phyloP scores from a whole-genome alignment of 345 rosid species.

The Bretschneidera sinensis region DNA sequence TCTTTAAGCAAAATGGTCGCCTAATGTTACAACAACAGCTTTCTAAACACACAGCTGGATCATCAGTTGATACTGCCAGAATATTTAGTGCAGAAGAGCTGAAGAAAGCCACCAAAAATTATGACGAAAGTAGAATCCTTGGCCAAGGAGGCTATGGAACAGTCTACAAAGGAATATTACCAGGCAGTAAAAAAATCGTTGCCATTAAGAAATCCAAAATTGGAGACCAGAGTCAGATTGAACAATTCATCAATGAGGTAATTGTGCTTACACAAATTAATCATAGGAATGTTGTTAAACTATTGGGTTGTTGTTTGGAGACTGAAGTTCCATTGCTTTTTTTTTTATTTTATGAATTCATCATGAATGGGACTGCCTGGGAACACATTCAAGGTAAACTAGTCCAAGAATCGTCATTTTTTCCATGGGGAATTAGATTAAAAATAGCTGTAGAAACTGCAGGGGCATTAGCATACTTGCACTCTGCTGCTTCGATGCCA shows the following conservation, averaged over 20 bases:
- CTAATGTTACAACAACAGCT: constrained; percentile 18
- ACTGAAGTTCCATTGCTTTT: no score
- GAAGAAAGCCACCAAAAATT: constrained; percentile 23
- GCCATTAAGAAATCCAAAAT: no score
- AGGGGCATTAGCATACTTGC: constrained; percentile 37
- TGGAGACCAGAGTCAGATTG: no score
- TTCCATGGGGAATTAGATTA: constrained; percentile 34
- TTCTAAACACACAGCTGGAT: background rate
- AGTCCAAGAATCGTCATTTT: constrained; percentile 4
- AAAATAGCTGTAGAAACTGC: constrained; percentile 34
- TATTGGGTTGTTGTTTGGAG: no score
- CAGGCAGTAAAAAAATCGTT: no score
- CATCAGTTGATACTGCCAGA: constrained; percentile 3
- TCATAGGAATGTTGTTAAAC: no score
- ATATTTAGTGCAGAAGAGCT: constrained; percentile 3
- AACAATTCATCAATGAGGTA: no score
- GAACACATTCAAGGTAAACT: constrained; percentile 31
- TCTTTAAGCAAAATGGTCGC: constrained; percentile 26
- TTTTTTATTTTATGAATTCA: no score
- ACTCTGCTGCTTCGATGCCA: constrained; percentile 36
- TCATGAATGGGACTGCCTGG: constrained; percentile 27
- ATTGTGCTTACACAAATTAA: no score
- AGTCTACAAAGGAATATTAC: no score
- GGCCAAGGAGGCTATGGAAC: no score
- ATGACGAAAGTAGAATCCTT: no score